These are phyloP conservation scores for Catenaria anguillulae DNA, from an alignment of 371 early-diverging fungal species.

Conservation along the genomic window DNA sequence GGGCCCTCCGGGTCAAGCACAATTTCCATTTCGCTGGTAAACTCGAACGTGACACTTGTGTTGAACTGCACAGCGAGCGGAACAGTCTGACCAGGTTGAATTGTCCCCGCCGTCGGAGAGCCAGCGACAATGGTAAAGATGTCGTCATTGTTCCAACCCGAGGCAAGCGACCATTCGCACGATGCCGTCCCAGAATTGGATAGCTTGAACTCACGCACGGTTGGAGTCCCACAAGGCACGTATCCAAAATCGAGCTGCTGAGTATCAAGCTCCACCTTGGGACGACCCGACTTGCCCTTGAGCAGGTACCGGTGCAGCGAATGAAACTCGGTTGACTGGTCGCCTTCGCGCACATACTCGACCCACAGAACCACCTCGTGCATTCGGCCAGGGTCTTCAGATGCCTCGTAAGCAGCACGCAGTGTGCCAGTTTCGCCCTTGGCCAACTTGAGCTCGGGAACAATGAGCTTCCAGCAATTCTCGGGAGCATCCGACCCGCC, in stretches of 20 bases:
- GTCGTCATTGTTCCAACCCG: constrained; percentile 1
- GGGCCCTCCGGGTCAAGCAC: not conserved
- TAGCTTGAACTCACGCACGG: not conserved
- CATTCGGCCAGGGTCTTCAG: not conserved
- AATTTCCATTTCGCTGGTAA: not conserved
- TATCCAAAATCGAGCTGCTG: not conserved
- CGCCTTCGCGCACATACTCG: not conserved
- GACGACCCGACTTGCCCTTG: constrained; percentile 4
- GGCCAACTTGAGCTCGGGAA: not conserved
- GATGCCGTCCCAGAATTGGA: not conserved
- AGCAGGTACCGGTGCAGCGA: not conserved
- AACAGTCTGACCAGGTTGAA: not conserved
- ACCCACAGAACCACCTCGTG: not conserved
- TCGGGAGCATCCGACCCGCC: not conserved
- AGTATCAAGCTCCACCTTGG: not conserved
- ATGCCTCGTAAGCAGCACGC: not conserved
- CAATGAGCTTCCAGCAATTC: constrained; percentile 1
- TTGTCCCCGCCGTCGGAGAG: not conserved
- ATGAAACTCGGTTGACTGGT: not conserved
- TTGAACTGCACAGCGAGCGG: not conserved
- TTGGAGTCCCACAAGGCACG: not conserved
- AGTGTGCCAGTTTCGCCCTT: not conserved
- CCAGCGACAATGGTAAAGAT: not conserved
- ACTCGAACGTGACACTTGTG: constrained; percentile 1
- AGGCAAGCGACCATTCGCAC: not conserved